Evolutionary conservation across 108 stramenopile genomes (phyloP).

Genomic region (Schizochytrium sp.): DNA sequence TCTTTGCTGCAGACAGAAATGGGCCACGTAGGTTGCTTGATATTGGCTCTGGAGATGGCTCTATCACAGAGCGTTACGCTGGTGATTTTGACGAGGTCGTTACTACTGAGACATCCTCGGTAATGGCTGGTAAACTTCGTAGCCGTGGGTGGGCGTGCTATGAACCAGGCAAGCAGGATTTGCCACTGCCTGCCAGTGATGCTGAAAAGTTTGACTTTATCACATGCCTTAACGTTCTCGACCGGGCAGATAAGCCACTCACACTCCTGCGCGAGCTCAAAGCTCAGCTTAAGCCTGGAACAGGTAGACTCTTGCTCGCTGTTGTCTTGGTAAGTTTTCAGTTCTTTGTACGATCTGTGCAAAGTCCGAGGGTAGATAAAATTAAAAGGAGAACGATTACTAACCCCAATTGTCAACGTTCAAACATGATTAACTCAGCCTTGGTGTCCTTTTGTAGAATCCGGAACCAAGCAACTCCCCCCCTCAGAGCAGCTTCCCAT

Average conservation of each 20-base stretch:
- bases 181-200: not conserved
- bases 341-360: not conserved
- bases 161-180: not conserved
- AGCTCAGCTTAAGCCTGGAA: not conserved
- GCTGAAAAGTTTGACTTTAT: not conserved
- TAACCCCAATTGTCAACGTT: not conserved
- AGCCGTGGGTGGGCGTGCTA: conserved; percentile 23
- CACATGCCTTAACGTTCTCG: conserved; percentile 57
- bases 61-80: conserved; percentile 40
- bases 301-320: conserved; percentile 2
- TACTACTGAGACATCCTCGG: conserved; percentile 47
- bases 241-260: conserved; percentile 44
- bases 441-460: conserved; percentile 53
- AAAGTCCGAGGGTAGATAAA: not conserved
- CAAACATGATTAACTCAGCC: not conserved
- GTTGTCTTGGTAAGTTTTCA: conserved; percentile 51
- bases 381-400: not conserved
- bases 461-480: not conserved
- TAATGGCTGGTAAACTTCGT: conserved; percentile 5
- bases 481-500: conserved; percentile 13
- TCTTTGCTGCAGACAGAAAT: not conserved
- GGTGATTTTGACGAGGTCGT: conserved; percentile 44
- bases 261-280: conserved; percentile 49
- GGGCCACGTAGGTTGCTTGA: conserved; percentile 12
- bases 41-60: conserved; percentile 41